Evolutionary conservation across 169 alveolate species (phyloP), one percentile per base, ranked within the genome.

Genomic region (Cyclospora cayetanensis): DNA sequence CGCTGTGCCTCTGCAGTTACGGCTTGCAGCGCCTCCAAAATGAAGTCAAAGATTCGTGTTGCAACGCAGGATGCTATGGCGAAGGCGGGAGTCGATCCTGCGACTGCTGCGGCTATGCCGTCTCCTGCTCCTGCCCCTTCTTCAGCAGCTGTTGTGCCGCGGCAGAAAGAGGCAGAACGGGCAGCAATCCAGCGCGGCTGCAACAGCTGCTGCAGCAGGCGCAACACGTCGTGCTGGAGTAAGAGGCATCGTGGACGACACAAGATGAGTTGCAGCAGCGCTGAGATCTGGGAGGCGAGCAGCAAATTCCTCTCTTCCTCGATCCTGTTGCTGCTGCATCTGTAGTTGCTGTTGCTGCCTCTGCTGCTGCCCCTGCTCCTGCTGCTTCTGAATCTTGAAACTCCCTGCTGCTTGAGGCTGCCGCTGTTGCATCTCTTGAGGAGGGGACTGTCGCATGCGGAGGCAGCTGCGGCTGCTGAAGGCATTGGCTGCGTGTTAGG

Each of bases 1-100:
- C 92, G 55, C 43, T 53, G 76, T 0, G 88, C 63, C 63, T 88
- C 92, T 50, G 80, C 42, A 0, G 70, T 68, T 29, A 88, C 35
- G 9, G 66, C 76, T 39, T 52, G 63, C 0, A 72, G 34, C 0
- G 50, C 88, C 41, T 88, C 92, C 31, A 88, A 37, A 34, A 88
- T 37, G 52, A 72, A 88, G 63, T 88, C 92, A 9, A 88, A 39
- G 53, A 53, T 25, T 22, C 41, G 46, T 46, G 72, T 88, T 31
- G 77, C 79, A 79, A 88, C 68, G 68, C 92, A 88, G n/a, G 92
- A 53, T 1, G 80, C 86, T n/a, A 88, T 77, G 46, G 90, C 52
- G 20, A 80, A 31, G 2, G 52, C 53, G 7, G 55, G 7, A 2
- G 77, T 55, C 18, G 90, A 53, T 18, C 60, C 35, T 80, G 90